phyloP scores from a whole-genome alignment of 192 early-diverging fungal genomes.

The Umbelopsis sp. region DNA sequence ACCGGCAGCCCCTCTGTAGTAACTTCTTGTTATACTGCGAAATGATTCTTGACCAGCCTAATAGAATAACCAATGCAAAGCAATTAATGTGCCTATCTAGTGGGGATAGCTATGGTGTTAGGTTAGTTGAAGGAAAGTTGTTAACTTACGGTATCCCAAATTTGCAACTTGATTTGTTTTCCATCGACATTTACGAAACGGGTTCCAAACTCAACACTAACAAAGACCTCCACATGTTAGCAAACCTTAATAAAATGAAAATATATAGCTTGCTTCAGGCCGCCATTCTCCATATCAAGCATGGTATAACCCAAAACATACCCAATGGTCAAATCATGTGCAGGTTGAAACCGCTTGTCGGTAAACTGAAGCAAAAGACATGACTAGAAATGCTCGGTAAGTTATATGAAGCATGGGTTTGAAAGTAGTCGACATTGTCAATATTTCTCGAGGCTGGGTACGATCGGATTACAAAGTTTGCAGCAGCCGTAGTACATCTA shows the following conservation, averaged over 20 bases:
- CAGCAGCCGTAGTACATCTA: not conserved
- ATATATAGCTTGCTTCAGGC: no score
- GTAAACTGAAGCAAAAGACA: conserved; percentile 84
- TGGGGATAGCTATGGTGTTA: no score
- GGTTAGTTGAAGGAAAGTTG: not conserved
- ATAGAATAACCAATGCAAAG: not conserved
- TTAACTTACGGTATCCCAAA: conserved; percentile 88
- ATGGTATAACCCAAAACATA: conserved; percentile 20
- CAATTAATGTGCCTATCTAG: not conserved
- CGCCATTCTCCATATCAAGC: not conserved
- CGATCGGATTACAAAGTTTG: not conserved
- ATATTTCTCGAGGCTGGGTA: not conserved
- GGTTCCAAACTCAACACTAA: conserved; percentile 79
- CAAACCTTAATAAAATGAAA: not conserved
- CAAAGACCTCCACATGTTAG: not conserved
- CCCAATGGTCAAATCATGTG: conserved; percentile 85
- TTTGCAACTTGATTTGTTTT: conserved; percentile 88
- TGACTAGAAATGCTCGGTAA: conserved; percentile 40
- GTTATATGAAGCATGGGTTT: conserved; percentile 7
- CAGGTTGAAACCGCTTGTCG: conserved; percentile 78
- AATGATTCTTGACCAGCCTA: conserved; percentile 85
- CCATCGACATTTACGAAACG: conserved; percentile 74
- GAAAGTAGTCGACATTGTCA: not conserved
- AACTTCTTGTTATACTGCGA: conserved; percentile 82
- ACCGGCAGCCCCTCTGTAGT: conserved; percentile 80